Base-by-base conservation (phyloP, 2,329 filamentous ascomycete genomes). In the Exophiala oligosperma region DNA sequence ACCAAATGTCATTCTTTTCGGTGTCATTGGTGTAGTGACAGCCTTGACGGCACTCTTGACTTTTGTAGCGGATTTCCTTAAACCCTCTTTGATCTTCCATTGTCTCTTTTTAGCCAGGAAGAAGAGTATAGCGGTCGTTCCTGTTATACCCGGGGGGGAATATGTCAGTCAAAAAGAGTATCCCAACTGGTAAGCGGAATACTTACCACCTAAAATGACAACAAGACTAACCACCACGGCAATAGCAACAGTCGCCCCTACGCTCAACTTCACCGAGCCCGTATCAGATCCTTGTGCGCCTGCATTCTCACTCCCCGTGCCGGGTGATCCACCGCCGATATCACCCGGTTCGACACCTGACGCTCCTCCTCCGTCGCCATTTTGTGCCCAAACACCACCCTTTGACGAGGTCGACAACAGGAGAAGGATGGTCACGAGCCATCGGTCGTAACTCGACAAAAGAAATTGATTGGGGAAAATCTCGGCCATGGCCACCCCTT, bases 41-140 rank as follows among this genome's bases (percentile, higher is more conserved):
- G 67, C 63, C 54, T 65, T 67, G 38, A 68, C 59, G 7, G 57
- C 60, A 50, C 63, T 65, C 1, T 61, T 58, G n/a, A 72, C 65
- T 9, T 65, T 65, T 4, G 79, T 80, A 32, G 85, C 84, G 1
- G 89, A 92, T 63, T 83, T 84, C 55, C 87, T 83, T 57, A 95
- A 79, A 29, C 81, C 88, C 70, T 90, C 84, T 58, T 86, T 84
- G 65, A 94, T 79, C 64, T 86, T 89, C 91, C 91, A 94, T 73
- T 92, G 89, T 48, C 87, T 84, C 76, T 91, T 92, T 79, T 94
- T 94, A 55, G 91, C 89, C 38, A 93, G 72, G 72, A 87, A 91
- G 76, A 89, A 95, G 28, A 94, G 83, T 2, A 84, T 76, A 2
- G 85, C 83, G 35, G 62, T 56, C 3, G 62, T 62, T 41, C 49